Base-by-base conservation (phyloP, 2,329 filamentous ascomycete genomes). In the Paracoccidioides lutzii region DNA sequence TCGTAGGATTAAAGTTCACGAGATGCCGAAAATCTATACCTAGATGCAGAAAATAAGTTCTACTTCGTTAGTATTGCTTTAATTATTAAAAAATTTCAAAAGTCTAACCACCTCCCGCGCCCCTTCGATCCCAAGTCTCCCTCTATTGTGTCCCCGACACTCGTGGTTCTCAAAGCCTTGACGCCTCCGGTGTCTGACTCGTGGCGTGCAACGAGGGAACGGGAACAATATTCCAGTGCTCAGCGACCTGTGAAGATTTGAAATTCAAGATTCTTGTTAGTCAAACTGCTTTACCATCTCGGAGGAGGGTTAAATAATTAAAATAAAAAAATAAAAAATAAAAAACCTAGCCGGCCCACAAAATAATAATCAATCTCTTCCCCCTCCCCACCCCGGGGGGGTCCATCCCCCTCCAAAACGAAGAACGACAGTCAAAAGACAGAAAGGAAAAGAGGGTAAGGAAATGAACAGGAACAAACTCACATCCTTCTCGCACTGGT, bases 401-500 rank as follows among this genome's bases (percentile, higher is more conserved):
- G n/a, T n/a, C n/a, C n/a, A n/a, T n/a, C n/a, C n/a, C n/a, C n/a
- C n/a, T n/a, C n/a, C n/a, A n/a, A n/a, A n/a, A n/a, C n/a, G 9
- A 14, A 14, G 9, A 5, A 41, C 4, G 10, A 14, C 14, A 6
- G 14, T 7, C 35, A 3, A 37, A 37, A 10, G 2, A 37, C 35
- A 37, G 35, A 37, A 14, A 40, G 6, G 22, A 22, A 22, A 44
- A 44, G 22, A 44, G 14, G 2, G 4, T n/a, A 7, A 15, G 7
- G 14, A 22, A 15, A 7, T 8, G 15, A 44, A 44, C 3, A 22
- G 4, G 15, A 44, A 44, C 15, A 32, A 14, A 53, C 51, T 44
- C 33, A 53, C 51, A 53, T 53, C 51, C 41, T 53, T 40, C 30
- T 35, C 51, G 44, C 42, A 45, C 9, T 73, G 66, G 61, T 74